Percentiles rank a stretch among this genome's conserved stretches.
Conservation (phyloP, 768 basidiomycete species). For the Suillus variegatus region DNA sequence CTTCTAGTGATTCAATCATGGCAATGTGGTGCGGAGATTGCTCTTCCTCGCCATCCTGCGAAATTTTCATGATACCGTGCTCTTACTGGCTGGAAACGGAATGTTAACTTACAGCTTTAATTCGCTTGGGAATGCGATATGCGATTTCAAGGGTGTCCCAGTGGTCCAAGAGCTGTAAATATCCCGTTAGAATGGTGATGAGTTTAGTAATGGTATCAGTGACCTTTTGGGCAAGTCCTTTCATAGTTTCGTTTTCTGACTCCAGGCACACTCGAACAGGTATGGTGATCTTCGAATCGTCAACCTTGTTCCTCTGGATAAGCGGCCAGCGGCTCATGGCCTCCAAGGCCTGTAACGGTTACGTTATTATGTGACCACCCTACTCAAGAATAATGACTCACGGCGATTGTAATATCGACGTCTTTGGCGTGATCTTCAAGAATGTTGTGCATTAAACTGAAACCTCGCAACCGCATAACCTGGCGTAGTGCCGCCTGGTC, state of each 20-base stretch:
- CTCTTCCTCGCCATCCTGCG: slow-evolving; percentile 35
- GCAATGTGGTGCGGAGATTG: slow-evolving; percentile 15
- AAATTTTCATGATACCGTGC: not conserved
- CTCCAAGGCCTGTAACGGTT: slow-evolving; percentile 51
- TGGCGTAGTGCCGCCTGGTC: slow-evolving; percentile 77
- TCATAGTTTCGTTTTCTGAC: slow-evolving; percentile 58
- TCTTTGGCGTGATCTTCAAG: slow-evolving; percentile 77
- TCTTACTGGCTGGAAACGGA: not conserved
- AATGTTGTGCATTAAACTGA: slow-evolving; percentile 88
- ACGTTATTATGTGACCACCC: not conserved
- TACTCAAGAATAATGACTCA: slow-evolving; percentile 37
- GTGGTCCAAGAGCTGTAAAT: slow-evolving; percentile 64
- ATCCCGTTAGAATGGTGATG: not conserved
- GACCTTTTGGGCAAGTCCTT: slow-evolving; percentile 64
- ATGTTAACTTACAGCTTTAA: slow-evolving; percentile 38
- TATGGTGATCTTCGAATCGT: slow-evolving; percentile 73
- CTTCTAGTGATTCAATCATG: slow-evolving; percentile 21
- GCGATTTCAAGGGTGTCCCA: slow-evolving; percentile 80
- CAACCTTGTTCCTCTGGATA: slow-evolving; percentile 86
- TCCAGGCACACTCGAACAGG: slow-evolving; percentile 58
- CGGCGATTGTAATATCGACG: slow-evolving; percentile 66
- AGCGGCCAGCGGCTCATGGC: slow-evolving; percentile 81
- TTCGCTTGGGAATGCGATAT: slow-evolving; percentile 84
- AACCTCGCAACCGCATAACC: slow-evolving; percentile 90
- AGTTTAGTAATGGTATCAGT: slow-evolving; percentile 12